These are phyloP conservation scores for Colletotrichum siamense DNA, from an alignment of 2,329 filamentous ascomycete genomes.

Conservation along the genomic window DNA sequence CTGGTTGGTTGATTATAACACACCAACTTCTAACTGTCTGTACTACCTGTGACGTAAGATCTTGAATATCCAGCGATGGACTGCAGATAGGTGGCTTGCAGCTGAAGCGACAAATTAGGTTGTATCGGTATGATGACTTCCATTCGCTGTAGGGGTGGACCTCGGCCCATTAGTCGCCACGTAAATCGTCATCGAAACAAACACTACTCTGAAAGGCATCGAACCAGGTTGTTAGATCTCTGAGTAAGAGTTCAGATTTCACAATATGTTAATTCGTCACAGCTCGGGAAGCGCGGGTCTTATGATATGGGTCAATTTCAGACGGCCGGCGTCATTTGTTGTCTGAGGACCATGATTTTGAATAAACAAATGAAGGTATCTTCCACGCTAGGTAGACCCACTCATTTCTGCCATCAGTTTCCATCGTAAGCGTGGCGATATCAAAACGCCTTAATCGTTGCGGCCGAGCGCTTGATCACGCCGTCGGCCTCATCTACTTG, in stretches of 20 bases:
- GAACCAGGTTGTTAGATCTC: too few species aligned
- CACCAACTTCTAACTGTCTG: not conserved
- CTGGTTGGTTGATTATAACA: not conserved
- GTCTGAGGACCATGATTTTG: not conserved
- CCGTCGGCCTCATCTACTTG: slow-evolving; percentile 17
- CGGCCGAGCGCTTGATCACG: not conserved
- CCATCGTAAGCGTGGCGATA: not conserved
- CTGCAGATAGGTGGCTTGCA: not conserved
- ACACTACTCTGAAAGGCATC: too few species aligned
- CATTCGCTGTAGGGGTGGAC: not conserved
- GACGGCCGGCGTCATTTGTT: not conserved
- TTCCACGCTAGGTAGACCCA: not conserved
- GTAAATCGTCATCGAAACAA: too few species aligned
- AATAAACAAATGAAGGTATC: not conserved
- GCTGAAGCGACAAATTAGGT: not conserved
- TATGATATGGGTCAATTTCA: not conserved
- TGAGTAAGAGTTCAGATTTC: too few species aligned
- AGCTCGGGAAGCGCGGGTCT: too few species aligned
- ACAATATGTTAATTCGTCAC: too few species aligned
- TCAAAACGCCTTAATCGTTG: not conserved
- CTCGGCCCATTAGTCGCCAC: not conserved
- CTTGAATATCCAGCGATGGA: not conserved
- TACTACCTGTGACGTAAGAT: not conserved
- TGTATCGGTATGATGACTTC: not conserved
- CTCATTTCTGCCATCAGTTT: not conserved